Percentiles rank a stretch among this genome's conserved stretches.
phyloP scores from a whole-genome alignment of 2,329 filamentous ascomycete species.

The Colletotrichum sp. region DNA sequence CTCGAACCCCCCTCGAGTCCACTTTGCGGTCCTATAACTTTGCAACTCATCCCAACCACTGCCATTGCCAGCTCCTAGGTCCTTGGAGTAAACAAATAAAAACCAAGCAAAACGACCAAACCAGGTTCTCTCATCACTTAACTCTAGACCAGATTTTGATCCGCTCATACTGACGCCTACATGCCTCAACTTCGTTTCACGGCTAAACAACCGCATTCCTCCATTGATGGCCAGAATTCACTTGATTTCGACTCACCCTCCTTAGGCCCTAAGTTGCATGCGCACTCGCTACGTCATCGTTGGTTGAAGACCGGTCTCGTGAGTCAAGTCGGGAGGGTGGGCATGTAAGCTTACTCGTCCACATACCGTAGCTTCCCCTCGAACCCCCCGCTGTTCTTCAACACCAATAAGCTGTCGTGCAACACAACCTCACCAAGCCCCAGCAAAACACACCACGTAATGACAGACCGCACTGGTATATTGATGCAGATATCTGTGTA shows the following conservation, averaged over 20 bases:
- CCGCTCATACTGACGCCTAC: not conserved
- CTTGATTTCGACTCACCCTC: not conserved
- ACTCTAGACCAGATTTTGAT: not conserved
- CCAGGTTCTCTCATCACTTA: too few relatives aligned
- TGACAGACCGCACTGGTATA: not conserved
- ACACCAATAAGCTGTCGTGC: not conserved
- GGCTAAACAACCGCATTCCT: not conserved
- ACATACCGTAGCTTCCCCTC: not conserved
- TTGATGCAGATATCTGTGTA: constrained; percentile 17
- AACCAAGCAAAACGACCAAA: not conserved
- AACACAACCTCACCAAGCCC: not conserved
- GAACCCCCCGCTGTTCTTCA: not conserved
- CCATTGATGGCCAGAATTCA: not conserved
- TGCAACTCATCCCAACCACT: too few relatives aligned
- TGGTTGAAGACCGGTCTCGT: not conserved
- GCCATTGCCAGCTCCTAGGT: not conserved
- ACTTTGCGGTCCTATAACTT: too few relatives aligned
- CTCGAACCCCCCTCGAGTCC: too few relatives aligned
- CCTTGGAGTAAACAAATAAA: too few relatives aligned
- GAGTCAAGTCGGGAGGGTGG: not conserved
- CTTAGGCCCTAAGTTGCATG: not conserved
- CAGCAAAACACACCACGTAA: not conserved
- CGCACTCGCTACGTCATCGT: not conserved
- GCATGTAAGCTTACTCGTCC: not conserved
- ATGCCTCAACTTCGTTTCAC: not conserved